These are phyloP conservation scores for Candida xyloterini DNA, from an alignment of 805 yeast genomes.

Conservation along the genomic window DNA sequence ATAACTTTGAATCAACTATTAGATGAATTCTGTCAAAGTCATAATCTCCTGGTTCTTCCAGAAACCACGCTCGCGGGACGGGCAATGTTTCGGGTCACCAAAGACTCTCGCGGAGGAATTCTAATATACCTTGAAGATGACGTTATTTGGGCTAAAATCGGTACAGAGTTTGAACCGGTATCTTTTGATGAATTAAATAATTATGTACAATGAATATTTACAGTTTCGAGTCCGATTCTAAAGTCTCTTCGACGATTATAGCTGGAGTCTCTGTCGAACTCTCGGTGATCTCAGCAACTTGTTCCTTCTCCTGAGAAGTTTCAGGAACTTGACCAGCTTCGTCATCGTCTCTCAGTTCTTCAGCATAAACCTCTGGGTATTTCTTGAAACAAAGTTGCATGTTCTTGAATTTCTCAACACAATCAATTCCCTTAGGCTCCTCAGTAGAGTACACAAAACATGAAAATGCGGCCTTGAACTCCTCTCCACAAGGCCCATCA, in stretches of 20 bases:
- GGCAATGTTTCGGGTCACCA: conserved; percentile 42
- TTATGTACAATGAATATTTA: conserved; percentile 12
- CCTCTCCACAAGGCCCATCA: conserved; percentile 96
- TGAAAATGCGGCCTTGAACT: conserved; percentile 89
- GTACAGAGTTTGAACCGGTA: conserved; percentile 40
- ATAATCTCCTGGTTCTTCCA: conserved; percentile 44
- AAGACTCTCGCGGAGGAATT: conserved; percentile 35
- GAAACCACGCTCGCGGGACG: conserved; percentile 36
- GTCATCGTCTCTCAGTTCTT: conserved; percentile 81
- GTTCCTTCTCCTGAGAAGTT: background rate
- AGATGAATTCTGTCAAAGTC: conserved; percentile 51
- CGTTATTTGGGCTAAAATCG: conserved; percentile 44
- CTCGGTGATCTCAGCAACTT: conserved; percentile 13
- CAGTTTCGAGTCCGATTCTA: conserved; percentile 5
- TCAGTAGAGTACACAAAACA: conserved; percentile 92
- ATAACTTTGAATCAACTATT: conserved; percentile 65
- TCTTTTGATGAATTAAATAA: conserved; percentile 31
- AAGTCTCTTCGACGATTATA: conserved; percentile 10
- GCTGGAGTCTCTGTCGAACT: conserved; percentile 13
- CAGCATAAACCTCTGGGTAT: conserved; percentile 91
- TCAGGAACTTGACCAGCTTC: conserved; percentile 35
- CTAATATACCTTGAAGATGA: conserved; percentile 59
- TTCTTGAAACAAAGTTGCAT: conserved; percentile 95
- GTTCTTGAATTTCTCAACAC: conserved; percentile 81
- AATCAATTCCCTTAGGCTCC: conserved; percentile 96